These are phyloP conservation scores for Elaeis oleifera DNA, from an alignment of 202 grass and related monocot species.

Conservation along the genomic window DNA sequence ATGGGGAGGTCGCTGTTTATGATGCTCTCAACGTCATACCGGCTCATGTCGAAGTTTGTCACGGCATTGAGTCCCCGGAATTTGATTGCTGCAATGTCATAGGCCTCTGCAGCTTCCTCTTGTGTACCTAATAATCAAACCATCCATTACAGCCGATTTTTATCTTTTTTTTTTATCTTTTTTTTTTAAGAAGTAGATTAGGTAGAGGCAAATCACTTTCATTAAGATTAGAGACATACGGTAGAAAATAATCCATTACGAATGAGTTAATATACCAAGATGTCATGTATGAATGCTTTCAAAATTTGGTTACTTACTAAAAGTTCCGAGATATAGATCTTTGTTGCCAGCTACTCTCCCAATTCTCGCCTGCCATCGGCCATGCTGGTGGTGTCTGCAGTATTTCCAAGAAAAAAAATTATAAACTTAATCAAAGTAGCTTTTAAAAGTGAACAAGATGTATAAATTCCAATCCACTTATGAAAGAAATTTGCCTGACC, in stretches of 20 bases:
- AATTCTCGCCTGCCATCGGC: slow-evolving; percentile 93
- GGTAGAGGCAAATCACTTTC: too few relatives aligned
- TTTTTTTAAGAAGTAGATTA: too few relatives aligned
- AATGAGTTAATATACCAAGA: too few relatives aligned
- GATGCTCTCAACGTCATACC: slow-evolving; percentile 90
- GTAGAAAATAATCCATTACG: too few relatives aligned
- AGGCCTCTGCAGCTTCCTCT: slow-evolving; percentile 94
- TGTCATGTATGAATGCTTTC: too few relatives aligned
- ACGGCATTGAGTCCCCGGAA: slow-evolving; percentile 92
- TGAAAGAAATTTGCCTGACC: slow-evolving; percentile 24
- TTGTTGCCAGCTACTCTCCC: slow-evolving; percentile 97
- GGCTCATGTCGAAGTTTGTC: slow-evolving; percentile 99
- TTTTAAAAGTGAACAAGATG: too few relatives aligned
- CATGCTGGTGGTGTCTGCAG: slow-evolving; percentile 79
- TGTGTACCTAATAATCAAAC: slow-evolving; percentile 47
- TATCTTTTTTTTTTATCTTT: too few relatives aligned
- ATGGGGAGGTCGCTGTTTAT: slow-evolving; percentile 76
- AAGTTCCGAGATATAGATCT: slow-evolving; percentile 91
- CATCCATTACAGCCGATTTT: too few relatives aligned
- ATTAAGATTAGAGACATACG: too few relatives aligned
- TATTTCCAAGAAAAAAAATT: too few relatives aligned
- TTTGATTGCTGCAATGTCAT: slow-evolving; percentile 97
- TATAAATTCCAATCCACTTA: too few relatives aligned
- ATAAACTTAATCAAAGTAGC: too few relatives aligned
- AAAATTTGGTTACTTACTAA: slow-evolving; percentile 41